Evolutionary conservation across 1,284 basidiomycete species (phyloP).

Genomic region (Ganoderma leucocontextum): DNA sequence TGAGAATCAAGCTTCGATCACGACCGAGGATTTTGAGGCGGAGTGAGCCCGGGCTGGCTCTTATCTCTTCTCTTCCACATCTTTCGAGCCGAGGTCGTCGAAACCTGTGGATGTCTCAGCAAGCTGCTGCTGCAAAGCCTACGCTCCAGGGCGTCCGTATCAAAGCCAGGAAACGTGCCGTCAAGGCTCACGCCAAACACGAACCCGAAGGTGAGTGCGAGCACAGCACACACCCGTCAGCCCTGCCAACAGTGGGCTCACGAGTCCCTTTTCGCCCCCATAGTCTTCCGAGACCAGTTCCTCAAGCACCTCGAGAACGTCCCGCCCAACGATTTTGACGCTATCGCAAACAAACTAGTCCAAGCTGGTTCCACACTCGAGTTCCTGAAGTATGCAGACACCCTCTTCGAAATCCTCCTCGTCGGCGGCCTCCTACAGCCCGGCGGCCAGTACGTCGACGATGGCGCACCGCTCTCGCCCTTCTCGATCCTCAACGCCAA

Average conservation of each 20-base stretch:
- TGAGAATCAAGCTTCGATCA: slow-evolving; percentile 30
- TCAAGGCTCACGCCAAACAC: slow-evolving; percentile 90
- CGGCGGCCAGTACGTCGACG: slow-evolving; percentile 91
- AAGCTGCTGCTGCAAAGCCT: slow-evolving; percentile 81
- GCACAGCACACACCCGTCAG: slow-evolving; percentile 15
- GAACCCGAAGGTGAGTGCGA: slow-evolving; percentile 70
- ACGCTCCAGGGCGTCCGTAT: slow-evolving; percentile 88
- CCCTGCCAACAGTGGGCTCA: slow-evolving; percentile 1
- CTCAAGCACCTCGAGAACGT: slow-evolving; percentile 94
- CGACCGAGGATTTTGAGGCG: slow-evolving; percentile 16
- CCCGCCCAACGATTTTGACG: slow-evolving; percentile 83
- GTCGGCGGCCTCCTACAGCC: slow-evolving; percentile 96
- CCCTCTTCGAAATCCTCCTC: slow-evolving; percentile 94
- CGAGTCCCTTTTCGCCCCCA: background rate
- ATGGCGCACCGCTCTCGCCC: slow-evolving; percentile 80
- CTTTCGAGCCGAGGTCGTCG: slow-evolving; percentile 41
- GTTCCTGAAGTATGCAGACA: slow-evolving; percentile 94
- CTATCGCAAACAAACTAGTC: slow-evolving; percentile 85
- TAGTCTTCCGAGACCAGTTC: slow-evolving; percentile 95
- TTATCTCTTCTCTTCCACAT: slow-evolving; percentile 38
- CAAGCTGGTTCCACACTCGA: slow-evolving; percentile 93
- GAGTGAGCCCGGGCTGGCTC: slow-evolving; percentile 2
- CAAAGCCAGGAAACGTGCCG: slow-evolving; percentile 87
- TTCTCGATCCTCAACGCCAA: slow-evolving; percentile 88
- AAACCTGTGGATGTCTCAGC: slow-evolving; percentile 84